These are phyloP conservation scores for Saturnispora sanitii DNA, from an alignment of 805 yeast species.

Conservation along the genomic window DNA sequence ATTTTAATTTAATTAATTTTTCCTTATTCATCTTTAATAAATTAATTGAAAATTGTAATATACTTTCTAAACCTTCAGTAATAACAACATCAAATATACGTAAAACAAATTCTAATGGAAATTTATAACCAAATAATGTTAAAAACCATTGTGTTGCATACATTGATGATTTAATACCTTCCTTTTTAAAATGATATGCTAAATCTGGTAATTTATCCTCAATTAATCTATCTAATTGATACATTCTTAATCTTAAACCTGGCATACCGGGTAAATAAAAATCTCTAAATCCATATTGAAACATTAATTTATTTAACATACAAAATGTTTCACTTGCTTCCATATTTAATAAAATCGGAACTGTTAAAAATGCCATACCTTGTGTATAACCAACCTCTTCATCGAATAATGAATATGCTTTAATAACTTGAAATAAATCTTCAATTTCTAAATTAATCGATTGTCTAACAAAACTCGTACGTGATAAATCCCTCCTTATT, in stretches of 20 bases:
- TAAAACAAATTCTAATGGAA: slow-evolving; percentile 80
- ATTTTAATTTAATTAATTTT: slow-evolving; percentile 47
- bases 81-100: slow-evolving; percentile 82
- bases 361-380: slow-evolving; percentile 91
- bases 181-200: slow-evolving; percentile 66
- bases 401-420: slow-evolving; percentile 78
- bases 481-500: slow-evolving; percentile 70
- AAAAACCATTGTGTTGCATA: slow-evolving; percentile 97
- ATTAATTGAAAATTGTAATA: slow-evolving; percentile 75
- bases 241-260: slow-evolving; percentile 73
- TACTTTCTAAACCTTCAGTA: slow-evolving; percentile 84
- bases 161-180: slow-evolving; percentile 89
- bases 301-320: slow-evolving; percentile 72
- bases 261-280: slow-evolving; percentile 87
- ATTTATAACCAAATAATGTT: slow-evolving; percentile 89
- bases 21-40: slow-evolving; percentile 62
- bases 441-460: slow-evolving; percentile 46
- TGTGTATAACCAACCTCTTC: slow-evolving; percentile 96
- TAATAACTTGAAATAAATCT: slow-evolving; percentile 63
- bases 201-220: slow-evolving; percentile 70
- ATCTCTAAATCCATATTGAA: slow-evolving; percentile 68
- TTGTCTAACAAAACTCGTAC: slow-evolving; percentile 73
- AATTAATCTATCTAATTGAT: slow-evolving; percentile 81
- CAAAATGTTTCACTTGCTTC: slow-evolving; percentile 80
- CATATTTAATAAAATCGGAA: slow-evolving; percentile 76